phyloP scores from a whole-genome alignment of 2,329 filamentous ascomycete species.

The Didymosphaeria variabile region DNA sequence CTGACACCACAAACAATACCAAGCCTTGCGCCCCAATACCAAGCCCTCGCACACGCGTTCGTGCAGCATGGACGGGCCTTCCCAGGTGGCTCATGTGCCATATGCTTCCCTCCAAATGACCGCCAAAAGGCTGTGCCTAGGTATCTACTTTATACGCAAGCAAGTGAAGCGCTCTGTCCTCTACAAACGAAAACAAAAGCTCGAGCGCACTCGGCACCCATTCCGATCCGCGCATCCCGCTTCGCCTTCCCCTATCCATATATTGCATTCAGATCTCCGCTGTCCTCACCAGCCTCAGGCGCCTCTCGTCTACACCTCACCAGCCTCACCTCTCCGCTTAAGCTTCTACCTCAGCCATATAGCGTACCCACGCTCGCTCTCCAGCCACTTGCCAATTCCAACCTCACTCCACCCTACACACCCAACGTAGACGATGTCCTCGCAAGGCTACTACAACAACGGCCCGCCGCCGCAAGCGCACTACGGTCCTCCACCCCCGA shows the following conservation, averaged over 20 bases:
- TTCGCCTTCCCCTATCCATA: not conserved
- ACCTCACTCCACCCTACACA: constrained; percentile 27
- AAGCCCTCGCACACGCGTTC: constrained; percentile 32
- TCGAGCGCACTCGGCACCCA: constrained; percentile 7
- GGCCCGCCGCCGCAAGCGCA: constrained; percentile 19
- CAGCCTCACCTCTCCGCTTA: constrained; percentile 5
- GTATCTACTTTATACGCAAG: not conserved
- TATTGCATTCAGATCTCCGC: not conserved
- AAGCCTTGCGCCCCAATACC: constrained; percentile 30
- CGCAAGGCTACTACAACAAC: constrained; percentile 28
- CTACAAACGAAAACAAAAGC: not conserved
- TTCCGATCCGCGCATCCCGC: constrained; percentile 10
- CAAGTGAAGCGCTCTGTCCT: not conserved
- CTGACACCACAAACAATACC: constrained; percentile 3
- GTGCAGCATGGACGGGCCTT: constrained; percentile 19
- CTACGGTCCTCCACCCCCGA: constrained; percentile 35
- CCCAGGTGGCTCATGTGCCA: constrained; percentile 22
- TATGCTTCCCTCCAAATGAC: not conserved
- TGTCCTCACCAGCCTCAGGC: constrained; percentile 6
- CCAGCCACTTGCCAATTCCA: constrained; percentile 21
- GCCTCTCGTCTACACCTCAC: constrained; percentile 2
- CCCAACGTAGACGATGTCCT: constrained; percentile 24
- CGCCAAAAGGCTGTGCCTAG: not conserved
- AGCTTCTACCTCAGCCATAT: constrained; percentile 1
- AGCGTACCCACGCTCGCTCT: not conserved